phyloP scores from a whole-genome alignment of 2,329 filamentous ascomycete genomes.

The Aspergillus eucalypticola region DNA sequence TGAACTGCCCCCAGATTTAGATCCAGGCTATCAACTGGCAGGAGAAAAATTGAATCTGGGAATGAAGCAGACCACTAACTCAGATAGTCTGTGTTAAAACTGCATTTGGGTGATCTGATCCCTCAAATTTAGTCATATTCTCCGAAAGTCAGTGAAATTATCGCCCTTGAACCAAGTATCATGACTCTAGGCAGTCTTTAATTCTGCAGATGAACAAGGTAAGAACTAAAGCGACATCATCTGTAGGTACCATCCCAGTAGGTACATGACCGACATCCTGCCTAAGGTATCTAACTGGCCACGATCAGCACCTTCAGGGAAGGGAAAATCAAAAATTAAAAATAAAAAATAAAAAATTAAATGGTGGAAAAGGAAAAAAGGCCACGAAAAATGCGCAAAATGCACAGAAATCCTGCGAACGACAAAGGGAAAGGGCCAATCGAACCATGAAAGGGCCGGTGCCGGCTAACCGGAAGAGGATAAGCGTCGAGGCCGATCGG shows the following conservation, averaged over 20 bases:
- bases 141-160: no score
- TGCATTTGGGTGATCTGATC: no score
- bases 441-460: conserved; percentile 2
- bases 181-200: neutral
- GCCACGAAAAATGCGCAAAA: neutral
- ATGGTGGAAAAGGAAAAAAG: neutral
- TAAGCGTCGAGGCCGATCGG: conserved; percentile 23
- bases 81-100: no score
- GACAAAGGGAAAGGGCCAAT: neutral
- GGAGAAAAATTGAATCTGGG: neutral
- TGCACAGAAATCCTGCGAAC: neutral
- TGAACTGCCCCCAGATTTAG: conserved; percentile 7
- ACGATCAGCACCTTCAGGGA: no score
- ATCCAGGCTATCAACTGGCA: neutral
- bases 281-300: no score
- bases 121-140: no score
- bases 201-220: neutral
- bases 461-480: conserved; percentile 6
- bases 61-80: no score
- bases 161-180: neutral
- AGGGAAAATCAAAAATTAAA: no score
- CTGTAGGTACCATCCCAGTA: neutral
- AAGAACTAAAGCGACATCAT: neutral
- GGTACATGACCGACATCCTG: no score
- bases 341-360: no score